Conservation (phyloP, 768 basidiomycete species). For the Boletellus sp. region DNA sequence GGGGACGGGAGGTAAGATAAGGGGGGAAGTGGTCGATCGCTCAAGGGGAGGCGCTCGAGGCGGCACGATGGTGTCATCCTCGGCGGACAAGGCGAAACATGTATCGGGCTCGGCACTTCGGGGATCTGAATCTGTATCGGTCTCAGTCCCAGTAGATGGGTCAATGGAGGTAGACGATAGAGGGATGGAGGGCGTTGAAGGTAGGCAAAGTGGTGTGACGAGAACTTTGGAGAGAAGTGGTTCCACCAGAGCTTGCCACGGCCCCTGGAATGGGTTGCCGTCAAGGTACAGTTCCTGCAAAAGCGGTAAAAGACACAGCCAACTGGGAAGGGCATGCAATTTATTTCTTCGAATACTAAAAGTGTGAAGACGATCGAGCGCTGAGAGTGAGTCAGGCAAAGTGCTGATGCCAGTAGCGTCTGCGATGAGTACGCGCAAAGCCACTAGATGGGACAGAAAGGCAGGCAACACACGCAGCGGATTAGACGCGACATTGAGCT, state of each 20-base stretch:
- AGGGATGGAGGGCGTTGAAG: slow-evolving; percentile 60
- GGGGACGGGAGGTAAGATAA: slow-evolving; percentile 26
- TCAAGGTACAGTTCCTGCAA: slow-evolving; percentile 91
- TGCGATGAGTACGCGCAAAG: slow-evolving; percentile 86
- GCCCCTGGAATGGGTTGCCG: slow-evolving; percentile 91
- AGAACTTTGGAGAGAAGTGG: slow-evolving; percentile 70
- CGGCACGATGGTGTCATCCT: slow-evolving; percentile 73
- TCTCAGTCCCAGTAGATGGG: slow-evolving; percentile 46
- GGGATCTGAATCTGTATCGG: slow-evolving; percentile 52
- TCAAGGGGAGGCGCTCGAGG: slow-evolving; percentile 52
- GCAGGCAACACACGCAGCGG: slow-evolving; percentile 88
- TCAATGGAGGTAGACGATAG: slow-evolving; percentile 46
- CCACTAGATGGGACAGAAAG: slow-evolving; percentile 72
- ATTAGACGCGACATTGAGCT: slow-evolving; percentile 91
- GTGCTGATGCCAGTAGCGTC: slow-evolving; percentile 81
- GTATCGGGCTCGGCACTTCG: slow-evolving; percentile 37
- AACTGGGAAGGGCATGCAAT: slow-evolving; percentile 85
- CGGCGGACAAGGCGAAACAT: slow-evolving; percentile 33
- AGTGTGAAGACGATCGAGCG: slow-evolving; percentile 80
- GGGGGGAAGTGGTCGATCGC: slow-evolving; percentile 50
- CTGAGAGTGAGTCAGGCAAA: slow-evolving; percentile 69
- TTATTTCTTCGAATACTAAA: slow-evolving; percentile 87
- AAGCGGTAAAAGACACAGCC: slow-evolving; percentile 84
- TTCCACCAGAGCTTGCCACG: slow-evolving; percentile 86
- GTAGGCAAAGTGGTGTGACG: slow-evolving; percentile 59